Evolutionary conservation across 306 rosid species (phyloP), one percentile per base, ranked within the genome.

Genomic region (Cajanus cajan): DNA sequence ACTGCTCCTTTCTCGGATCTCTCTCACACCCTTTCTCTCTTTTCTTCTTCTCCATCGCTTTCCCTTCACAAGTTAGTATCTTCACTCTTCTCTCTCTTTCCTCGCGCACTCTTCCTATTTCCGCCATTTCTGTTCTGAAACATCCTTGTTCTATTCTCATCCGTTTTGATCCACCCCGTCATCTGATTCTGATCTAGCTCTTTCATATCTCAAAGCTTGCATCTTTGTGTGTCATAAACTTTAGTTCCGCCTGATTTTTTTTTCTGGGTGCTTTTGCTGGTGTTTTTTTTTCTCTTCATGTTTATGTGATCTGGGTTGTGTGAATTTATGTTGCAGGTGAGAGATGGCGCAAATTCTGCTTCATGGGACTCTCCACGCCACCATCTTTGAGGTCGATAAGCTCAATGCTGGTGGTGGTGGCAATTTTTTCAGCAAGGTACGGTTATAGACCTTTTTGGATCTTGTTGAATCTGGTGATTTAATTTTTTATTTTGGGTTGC

Each of bases 341-440:
- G 65, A 85, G 80, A 94, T 95, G 98, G 92, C 94, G 16, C 85
- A 78, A 61, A 82, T 63, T 76, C 84, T 86, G 86, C 94, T 95
- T 50, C 98, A 95, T 59, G 98, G 98, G 0, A 92, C 90, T 75
- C 98, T 95, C 65, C 98, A 95, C 47, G 98, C 73, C 33, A 91
- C 98, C 61, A 80, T 95, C 87, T 91, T 59, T 34, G 98, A 92
- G 90, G 90, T 95, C 5, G 98, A 95, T 69, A 82, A 18, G 71
- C 82, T 95, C 73, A 70, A 78, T 2, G 34, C 47, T 6, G 86
- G 84, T 2, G 88, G 86, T 5, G 87, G 87, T 5, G 88, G 89
- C 68, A 87, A 88, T 72, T 41, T 94, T 82, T 82, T 94, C 58
- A 82, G 77, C 85, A 88, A 71, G 94, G 98, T 94, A 74, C 14